A percentile compares a stretch with the other conserved stretches of the same genome.
Conservation (phyloP, 208 protist species). For the Trichomonas vaginalis region DNA sequence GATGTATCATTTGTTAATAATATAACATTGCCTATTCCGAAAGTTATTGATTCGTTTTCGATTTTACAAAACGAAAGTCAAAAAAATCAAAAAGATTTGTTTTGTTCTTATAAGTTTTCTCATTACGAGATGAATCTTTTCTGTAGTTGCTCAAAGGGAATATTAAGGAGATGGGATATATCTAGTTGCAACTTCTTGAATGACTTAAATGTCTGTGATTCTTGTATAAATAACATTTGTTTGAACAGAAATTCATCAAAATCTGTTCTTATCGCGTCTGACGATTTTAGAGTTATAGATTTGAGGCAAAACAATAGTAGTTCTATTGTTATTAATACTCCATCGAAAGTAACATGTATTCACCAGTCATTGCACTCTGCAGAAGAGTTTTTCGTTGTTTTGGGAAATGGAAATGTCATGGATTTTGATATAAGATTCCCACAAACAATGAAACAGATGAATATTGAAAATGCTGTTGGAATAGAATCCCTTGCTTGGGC, state of each 20-base stretch:
- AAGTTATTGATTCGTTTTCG: not conserved
- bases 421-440: not conserved
- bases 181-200: not conserved
- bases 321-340: not conserved
- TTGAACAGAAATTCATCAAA: not conserved
- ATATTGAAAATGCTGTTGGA: not conserved
- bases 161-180: not conserved
- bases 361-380: not conserved
- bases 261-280: not conserved
- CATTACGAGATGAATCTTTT: not conserved
- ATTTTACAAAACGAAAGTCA: not conserved
- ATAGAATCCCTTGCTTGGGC: not conserved
- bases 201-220: not conserved
- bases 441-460: not conserved
- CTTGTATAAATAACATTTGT: not conserved
- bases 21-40: not conserved
- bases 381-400: not conserved
- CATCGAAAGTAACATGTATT: not conserved
- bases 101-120: not conserved
- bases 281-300: not conserved
- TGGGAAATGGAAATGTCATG: not conserved
- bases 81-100: not conserved
- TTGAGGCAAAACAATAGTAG: not conserved
- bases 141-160: not conserved
- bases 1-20: not conserved